Evolutionary conservation across 441 rosid species (phyloP).

Genomic region (Adansonia gregorii): DNA sequence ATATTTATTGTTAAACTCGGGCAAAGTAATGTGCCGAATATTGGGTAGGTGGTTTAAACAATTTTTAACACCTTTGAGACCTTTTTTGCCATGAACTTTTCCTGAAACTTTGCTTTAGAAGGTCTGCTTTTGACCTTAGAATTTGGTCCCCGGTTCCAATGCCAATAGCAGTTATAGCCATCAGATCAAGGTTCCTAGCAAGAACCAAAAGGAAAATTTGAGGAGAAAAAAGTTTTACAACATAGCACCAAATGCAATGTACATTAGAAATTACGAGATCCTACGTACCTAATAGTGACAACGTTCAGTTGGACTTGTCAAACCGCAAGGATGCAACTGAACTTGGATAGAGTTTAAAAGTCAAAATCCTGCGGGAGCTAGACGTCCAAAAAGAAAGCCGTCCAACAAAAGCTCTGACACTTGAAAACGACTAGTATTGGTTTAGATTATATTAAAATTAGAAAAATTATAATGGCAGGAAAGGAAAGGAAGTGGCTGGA

Average conservation of each 20-base stretch:
- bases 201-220: neutral
- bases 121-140: neutral
- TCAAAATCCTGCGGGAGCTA: no score
- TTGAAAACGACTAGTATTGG: no score
- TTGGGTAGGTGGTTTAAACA: neutral
- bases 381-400: no score
- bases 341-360: no score
- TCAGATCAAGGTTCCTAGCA: neutral
- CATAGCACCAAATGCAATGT: neutral
- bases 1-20: neutral
- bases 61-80: neutral
- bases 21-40: neutral
- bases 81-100: neutral
- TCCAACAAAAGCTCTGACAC: no score
- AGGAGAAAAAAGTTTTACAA: neutral
- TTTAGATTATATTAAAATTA: no score
- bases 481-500: neutral
- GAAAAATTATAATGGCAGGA: no score
- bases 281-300: neutral
- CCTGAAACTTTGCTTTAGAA: neutral
- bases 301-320: neutral
- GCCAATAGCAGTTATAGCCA: neutral
- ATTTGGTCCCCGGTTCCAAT: neutral
- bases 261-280: neutral
- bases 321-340: no score